Evolutionary conservation across 768 basidiomycete genomes (phyloP), one percentile per base, ranked within the genome.

Genomic region (Rhizopogon roseolus): DNA sequence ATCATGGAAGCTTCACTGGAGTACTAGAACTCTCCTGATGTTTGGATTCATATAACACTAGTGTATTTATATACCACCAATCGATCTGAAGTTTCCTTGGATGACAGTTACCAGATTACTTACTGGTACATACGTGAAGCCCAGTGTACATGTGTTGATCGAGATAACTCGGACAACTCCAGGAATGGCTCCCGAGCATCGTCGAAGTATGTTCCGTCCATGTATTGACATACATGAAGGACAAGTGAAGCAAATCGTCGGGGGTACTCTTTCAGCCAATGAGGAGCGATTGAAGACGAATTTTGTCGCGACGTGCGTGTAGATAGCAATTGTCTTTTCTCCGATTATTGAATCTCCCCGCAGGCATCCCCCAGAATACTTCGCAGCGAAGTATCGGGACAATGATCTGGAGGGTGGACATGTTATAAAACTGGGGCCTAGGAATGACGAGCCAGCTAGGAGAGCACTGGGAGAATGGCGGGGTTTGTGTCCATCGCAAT

Each of bases 201-300:
- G 64, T 25, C 63, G 60, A 50, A 82, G 78, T 62, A 67, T 79
- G 45, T 96, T 97, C 74, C 79, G 88, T 53, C 97, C 97, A 17
- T 99, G 97, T 67, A 98, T 99, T 62, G 97, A 99, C 71, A 81
- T 99, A 14, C 97, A 99, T 71, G 81, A 86, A 55, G 97, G 97
- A 5, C 79, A 93, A 62, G 97, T 99, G 54, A 98, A 98, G 72
- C 97, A 99, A 72, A 98, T 99, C 52, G 91, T 99, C 13, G 97
- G 97, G 41, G 93, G 95, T 4, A 95, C 93, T 4, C 78, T 99
- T 29, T 90, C 88, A 17, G 88, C 69, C 22, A 66, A 80, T 34
- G 81, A 88, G 6, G 71, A 76, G 22, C 66, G 65, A 39, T 76
- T 97, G 59, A 81, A 80, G 68, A 95, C 92, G 19, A 98, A 99